phyloP scores from a whole-genome alignment of 129 eudicot species.

The Centaurea solstitialis region DNA sequence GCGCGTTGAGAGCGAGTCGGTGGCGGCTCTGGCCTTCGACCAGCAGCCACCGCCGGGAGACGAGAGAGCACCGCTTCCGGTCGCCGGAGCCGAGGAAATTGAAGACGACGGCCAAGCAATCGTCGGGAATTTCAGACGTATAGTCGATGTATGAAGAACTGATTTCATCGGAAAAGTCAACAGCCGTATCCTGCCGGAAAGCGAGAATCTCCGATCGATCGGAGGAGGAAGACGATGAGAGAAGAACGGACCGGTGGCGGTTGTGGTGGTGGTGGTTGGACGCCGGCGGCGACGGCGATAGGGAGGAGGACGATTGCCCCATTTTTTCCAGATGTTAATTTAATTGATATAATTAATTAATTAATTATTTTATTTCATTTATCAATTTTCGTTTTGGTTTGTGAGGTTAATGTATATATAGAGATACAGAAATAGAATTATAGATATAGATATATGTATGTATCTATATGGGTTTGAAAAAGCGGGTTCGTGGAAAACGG shows the following conservation, averaged over 20 bases:
- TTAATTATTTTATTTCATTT: not conserved
- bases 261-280: constrained; percentile 21
- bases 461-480: not conserved
- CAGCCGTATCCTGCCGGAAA: constrained; percentile 21
- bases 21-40: constrained; percentile 80
- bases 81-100: constrained; percentile 62
- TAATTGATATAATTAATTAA: not conserved
- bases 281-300: constrained; percentile 25
- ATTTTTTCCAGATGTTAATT: constrained; percentile 10
- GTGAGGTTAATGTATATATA: not conserved
- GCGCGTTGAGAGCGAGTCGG: constrained; percentile 64
- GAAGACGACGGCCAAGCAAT: constrained; percentile 67
- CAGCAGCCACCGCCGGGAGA: constrained; percentile 56
- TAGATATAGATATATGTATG: too few species aligned
- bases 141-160: constrained; percentile 39
- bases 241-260: constrained; percentile 11
- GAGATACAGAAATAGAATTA: too few species aligned
- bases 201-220: constrained; percentile 24
- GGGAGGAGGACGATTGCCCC: constrained; percentile 56
- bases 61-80: constrained; percentile 67
- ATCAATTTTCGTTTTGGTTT: not conserved
- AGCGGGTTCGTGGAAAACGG: constrained; percentile 27
- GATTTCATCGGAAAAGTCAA: constrained; percentile 45
- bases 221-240: constrained; percentile 13
- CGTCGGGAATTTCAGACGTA: constrained; percentile 64